Conservation (phyloP, 768 basidiomycete genomes). For the Tubosaeta brunneosetosa region DNA sequence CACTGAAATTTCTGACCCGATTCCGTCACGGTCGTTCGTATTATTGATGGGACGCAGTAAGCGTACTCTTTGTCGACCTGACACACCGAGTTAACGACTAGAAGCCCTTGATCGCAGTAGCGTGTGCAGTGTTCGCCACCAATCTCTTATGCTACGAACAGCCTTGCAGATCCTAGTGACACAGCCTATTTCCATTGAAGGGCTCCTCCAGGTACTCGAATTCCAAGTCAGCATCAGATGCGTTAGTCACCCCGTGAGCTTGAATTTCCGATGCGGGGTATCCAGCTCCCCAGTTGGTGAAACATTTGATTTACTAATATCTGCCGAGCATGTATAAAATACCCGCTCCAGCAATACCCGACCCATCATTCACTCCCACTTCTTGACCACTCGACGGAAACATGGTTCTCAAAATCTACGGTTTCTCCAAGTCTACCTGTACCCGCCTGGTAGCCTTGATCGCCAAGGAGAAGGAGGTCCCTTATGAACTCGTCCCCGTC, state of each 20-base stretch:
- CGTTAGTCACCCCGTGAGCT: neutral
- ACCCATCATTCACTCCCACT: neutral
- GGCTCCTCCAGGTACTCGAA: neutral
- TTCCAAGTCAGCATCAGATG: neutral
- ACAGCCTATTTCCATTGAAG: neutral
- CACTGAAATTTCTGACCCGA: too few species aligned
- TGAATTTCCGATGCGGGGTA: neutral
- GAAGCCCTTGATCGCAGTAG: neutral
- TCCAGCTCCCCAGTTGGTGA: neutral
- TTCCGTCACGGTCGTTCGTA: too few species aligned
- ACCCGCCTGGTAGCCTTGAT: constrained; percentile 48
- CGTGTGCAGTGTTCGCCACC: neutral
- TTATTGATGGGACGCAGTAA: neutral
- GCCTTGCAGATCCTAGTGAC: neutral
- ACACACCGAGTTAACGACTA: neutral
- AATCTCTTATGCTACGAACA: neutral
- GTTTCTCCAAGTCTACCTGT: constrained; percentile 36
- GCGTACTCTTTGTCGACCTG: neutral
- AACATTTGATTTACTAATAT: neutral
- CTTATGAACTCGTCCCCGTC: constrained; percentile 46
- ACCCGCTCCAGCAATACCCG: neutral
- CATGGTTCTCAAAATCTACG: constrained; percentile 23
- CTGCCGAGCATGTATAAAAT: neutral
- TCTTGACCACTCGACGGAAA: neutral
- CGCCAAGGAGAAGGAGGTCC: constrained; percentile 50